Base-by-base conservation (phyloP, 768 basidiomycete genomes). In the Tulasnella sp. region DNA sequence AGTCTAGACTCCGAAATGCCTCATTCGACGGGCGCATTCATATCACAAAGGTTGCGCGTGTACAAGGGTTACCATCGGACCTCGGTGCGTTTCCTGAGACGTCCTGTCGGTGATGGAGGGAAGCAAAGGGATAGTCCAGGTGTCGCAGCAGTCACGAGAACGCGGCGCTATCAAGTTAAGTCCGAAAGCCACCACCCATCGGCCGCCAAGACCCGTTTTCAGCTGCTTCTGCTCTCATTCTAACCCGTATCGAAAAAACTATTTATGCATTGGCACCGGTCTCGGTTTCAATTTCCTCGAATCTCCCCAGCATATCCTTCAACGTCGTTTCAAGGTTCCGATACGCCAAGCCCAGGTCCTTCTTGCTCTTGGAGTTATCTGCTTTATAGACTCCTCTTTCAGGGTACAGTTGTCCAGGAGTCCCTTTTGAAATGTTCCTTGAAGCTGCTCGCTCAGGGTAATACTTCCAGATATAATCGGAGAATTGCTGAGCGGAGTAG, bases 351-450 rank as follows among this genome's bases (percentile, higher is more conserved):
- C 73, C 73, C 68, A 79, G 7, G 16, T 79, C 71, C 12, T 24
- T 44, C 31, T 72, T 71, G 71, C 71, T 79, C 78, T 79, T 79
- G 16, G 78, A 79, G 40, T 79, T 79, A 73, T 79, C 78, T 34
- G 38, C 71, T 38, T 39, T 72, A 44, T 79, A 79, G 40, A 42
- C 46, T 1, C 78, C 78, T 40, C 73, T 72, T 46, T 79, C 77
- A 34, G 80, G 80, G n/a, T 75, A 80, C 1, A 58, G 40, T 78
- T 56, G 68, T 6, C 72, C 77, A 39, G 77, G 80, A 2, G 71
- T 77, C 19, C 76, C 76, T 62, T 46, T 72, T 40, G 36, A 10
- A 12, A 79, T 38, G n/a, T 46, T 72, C 19, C 42, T 74, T 16
- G 62, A 68, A 31, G 34, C n/a, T 40, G 80, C 80, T 42, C 77